Evolutionary conservation across 139 green algal species (phyloP), one percentile per base, ranked within the genome.

Genomic region (Closterium sp.): DNA sequence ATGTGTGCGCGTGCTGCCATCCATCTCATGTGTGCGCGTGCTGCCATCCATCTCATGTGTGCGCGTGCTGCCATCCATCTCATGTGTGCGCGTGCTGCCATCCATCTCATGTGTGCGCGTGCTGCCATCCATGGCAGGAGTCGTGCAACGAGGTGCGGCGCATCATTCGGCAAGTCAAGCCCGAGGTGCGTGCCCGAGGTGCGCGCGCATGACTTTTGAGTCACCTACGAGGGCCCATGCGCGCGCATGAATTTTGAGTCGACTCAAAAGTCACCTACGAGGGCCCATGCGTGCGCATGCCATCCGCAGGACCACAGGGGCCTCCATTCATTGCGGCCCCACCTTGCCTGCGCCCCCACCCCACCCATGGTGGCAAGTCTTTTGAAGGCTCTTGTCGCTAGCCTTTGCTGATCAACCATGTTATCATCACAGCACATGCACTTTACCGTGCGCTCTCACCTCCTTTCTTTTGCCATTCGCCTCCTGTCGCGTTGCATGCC

Each of bases 81-180:
- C n/a, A n/a, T n/a, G n/a, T n/a, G n/a, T n/a, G n/a, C n/a, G n/a
- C n/a, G n/a, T n/a, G n/a, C n/a, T 87, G 84, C 1, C 33, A 19
- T 87, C 12, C 33, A 4, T 87, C 16, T 87, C 19, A 87, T 66
- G 33, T 34, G 33, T 87, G 84, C 19, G 33, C 21, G 33, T 25
- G 33, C 28, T 85, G 76, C 28, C 28, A 85, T 87, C 16, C 33
- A 34, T 87, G 84, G 89, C 84, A 90, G 69, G 89, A 91, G 28
- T 91, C 89, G 33, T 91, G 89, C 34, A 81, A 89, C 69, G 89
- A 91, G 28, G 89, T 91, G n/a, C 66, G 89, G 9, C n/a, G 23
- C 9, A 86, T 91, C 84, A 91, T 91, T 28, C 66, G 64, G 23
- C 28, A 33, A 32, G 89, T 91, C 25, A 21, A 91, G 84, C 89